phyloP scores from a whole-genome alignment of 2,329 filamentous ascomycete genomes.

The Fusarium fracticaudum region DNA sequence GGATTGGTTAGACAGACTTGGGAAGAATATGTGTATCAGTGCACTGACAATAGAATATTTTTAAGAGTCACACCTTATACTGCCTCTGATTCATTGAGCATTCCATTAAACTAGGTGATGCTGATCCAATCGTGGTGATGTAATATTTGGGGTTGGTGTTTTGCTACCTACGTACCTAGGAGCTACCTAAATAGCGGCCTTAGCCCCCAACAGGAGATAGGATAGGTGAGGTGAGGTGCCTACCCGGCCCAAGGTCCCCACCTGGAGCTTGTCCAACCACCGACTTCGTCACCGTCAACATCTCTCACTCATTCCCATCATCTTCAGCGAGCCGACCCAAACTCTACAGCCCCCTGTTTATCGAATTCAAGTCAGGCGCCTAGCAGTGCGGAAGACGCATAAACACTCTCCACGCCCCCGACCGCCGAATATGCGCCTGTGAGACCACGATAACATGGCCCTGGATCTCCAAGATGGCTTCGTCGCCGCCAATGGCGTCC shows the following conservation, averaged over 20 bases:
- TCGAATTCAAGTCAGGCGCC: neutral
- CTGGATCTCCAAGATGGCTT: conserved; percentile 69
- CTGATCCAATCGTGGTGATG: conserved; percentile 27
- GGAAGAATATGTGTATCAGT: neutral
- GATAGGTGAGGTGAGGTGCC: neutral
- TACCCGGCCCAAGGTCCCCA: conserved; percentile 3
- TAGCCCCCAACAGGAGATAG: conserved; percentile 2
- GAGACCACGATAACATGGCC: conserved; percentile 45
- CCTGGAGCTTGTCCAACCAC: conserved; percentile 26
- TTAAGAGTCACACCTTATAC: neutral
- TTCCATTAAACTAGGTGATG: neutral
- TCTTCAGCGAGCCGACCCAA: conserved; percentile 17
- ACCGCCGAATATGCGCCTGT: conserved; percentile 38
- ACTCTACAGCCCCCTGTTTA: neutral
- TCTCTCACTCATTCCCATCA: neutral
- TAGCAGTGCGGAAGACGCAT: conserved; percentile 1
- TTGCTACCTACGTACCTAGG: neutral
- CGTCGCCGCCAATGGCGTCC: conserved; percentile 68
- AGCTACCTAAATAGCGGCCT: conserved; percentile 13
- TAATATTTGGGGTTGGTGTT: conserved; percentile 27
- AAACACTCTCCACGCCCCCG: neutral
- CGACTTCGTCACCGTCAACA: conserved; percentile 18
- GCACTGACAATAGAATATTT: neutral
- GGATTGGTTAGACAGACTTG: conserved; percentile 1
- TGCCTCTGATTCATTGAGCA: neutral